These are phyloP conservation scores for Macadamia tetraphylla DNA, from an alignment of 164 flowering plant species.

Conservation along the genomic window DNA sequence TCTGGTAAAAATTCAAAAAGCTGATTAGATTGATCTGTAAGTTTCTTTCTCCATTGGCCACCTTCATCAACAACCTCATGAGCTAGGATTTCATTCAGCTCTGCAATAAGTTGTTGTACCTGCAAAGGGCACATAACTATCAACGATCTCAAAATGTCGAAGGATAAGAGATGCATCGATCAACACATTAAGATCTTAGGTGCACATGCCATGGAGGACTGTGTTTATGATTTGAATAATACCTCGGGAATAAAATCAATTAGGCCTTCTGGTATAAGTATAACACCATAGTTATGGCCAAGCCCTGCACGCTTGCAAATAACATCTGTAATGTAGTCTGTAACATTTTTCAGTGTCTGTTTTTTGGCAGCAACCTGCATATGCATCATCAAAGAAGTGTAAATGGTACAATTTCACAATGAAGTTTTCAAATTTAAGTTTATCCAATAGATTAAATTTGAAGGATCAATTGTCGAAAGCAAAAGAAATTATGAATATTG, in stretches of 20 bases:
- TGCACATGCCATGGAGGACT: background rate
- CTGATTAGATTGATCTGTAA: slow-evolving; percentile 49
- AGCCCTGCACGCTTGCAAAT: slow-evolving; percentile 78
- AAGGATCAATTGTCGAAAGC: no score
- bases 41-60: slow-evolving; percentile 87
- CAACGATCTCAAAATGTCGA: background rate
- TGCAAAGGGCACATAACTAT: slow-evolving; percentile 25
- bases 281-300: slow-evolving; percentile 91
- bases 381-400: background rate
- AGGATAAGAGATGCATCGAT: background rate
- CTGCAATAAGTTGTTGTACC: slow-evolving; percentile 94
- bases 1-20: slow-evolving; percentile 86
- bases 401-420: background rate
- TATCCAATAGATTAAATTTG: no score
- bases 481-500: no score
- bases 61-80: slow-evolving; percentile 82
- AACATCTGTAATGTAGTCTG: slow-evolving; percentile 82
- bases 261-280: slow-evolving; percentile 96
- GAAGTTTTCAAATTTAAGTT: background rate
- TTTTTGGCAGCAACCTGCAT: slow-evolving; percentile 87
- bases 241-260: slow-evolving; percentile 99
- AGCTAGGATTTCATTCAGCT: slow-evolving; percentile 93
- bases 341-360: slow-evolving; percentile 77
- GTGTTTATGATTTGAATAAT: slow-evolving; percentile 5
- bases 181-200: background rate